These are phyloP conservation scores for Leucogyrophana mollusca DNA, from an alignment of 768 basidiomycete species.

Conservation along the genomic window DNA sequence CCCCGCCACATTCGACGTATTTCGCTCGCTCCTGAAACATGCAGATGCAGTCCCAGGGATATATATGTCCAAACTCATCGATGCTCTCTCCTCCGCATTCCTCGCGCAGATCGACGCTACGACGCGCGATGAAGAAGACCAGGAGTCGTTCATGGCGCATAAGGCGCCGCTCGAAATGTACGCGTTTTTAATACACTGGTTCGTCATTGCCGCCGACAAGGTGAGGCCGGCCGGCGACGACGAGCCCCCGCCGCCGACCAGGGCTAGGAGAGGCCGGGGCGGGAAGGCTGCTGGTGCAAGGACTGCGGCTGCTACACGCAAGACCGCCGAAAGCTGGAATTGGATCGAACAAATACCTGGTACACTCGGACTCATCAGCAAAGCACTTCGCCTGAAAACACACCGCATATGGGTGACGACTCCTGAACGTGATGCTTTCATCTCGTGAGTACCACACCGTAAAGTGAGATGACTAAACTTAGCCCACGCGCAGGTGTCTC, in stretches of 20 bases:
- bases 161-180: conserved; percentile 85
- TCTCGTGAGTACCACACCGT: conserved; percentile 58
- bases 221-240: conserved; percentile 55
- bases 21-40: conserved; percentile 79
- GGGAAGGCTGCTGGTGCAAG: conserved; percentile 46
- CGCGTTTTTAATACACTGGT: conserved; percentile 91
- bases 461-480: not conserved
- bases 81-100: conserved; percentile 80
- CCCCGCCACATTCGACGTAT: conserved; percentile 73
- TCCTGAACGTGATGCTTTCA: conserved; percentile 81
- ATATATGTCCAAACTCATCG: conserved; percentile 82
- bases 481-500: conserved; percentile 60
- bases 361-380: conserved; percentile 68
- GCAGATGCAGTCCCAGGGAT: conserved; percentile 58
- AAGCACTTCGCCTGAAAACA: conserved; percentile 62
- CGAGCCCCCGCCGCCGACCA: conserved; percentile 44
- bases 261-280: conserved; percentile 57
- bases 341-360: conserved; percentile 79
- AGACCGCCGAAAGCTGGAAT: conserved; percentile 54
- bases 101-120: conserved; percentile 72
- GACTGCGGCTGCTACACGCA: conserved; percentile 39
- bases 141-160: conserved; percentile 59
- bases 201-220: conserved; percentile 78
- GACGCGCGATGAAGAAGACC: conserved; percentile 63
- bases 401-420: conserved; percentile 91